These are phyloP conservation scores for Syzygium grande DNA, from an alignment of 345 rosid species.

Conservation along the genomic window DNA sequence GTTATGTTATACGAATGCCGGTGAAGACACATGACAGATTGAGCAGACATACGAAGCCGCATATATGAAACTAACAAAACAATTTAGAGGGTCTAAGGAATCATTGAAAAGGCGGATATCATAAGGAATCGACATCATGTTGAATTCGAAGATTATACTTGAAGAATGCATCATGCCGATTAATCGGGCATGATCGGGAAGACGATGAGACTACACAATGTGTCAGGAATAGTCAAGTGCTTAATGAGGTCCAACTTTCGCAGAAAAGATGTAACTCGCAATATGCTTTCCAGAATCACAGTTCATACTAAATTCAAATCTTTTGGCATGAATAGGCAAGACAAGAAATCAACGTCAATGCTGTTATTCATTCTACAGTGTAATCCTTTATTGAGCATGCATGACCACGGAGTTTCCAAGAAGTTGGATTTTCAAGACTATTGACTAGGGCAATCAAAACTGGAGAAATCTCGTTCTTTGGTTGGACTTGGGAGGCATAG, in stretches of 20 bases:
- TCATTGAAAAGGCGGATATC: not conserved
- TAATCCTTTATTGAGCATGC: not conserved
- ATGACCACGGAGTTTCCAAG: not conserved
- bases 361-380: not conserved
- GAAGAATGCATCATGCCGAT: not conserved
- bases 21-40: not conserved
- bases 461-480: not conserved
- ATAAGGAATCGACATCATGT: not conserved
- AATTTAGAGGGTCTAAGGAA: not conserved
- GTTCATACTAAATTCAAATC: not conserved
- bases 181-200: not conserved
- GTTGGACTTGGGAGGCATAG: not conserved
- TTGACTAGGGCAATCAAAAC: not conserved
- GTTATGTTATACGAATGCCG: not conserved
- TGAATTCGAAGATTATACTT: not conserved
- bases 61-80: not conserved
- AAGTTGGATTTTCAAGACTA: not conserved
- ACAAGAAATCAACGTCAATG: not conserved
- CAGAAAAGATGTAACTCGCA: not conserved
- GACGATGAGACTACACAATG: not conserved
- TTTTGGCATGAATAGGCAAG: not conserved
- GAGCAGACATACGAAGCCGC: not conserved
- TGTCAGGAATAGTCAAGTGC: not conserved
- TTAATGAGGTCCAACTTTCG: not conserved
- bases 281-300: not conserved